Base-by-base conservation (phyloP, 306 rosid species). In the Glycine latifolia region DNA sequence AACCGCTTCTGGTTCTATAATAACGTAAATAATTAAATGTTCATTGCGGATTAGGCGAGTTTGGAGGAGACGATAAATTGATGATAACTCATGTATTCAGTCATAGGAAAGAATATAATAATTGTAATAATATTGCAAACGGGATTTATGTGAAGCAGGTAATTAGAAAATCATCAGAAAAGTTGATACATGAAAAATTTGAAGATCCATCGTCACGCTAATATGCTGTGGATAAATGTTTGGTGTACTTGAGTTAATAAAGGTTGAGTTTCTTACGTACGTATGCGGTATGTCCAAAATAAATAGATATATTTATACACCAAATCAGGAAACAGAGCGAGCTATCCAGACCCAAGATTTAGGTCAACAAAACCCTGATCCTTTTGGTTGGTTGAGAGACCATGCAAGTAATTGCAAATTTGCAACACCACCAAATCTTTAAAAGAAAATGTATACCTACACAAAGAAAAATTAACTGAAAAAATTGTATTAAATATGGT, bases 321-420 rank as follows among this genome's bases (percentile, higher is more conserved):
- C 65, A 75, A 67, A 66, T 35, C 74, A 44, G 13, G 52, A 65
- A 73, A 66, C 15, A 44, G 5, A 14, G 70, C 14, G 13, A 66
- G 16, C 65, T 7, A 26, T 60, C 54, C 46, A 55, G 56, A 41
- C 82, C 33, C 79, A 15, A 63, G 39, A 75, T 79, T 86, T 77
- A 84, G 88, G 80, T 76, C 78, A 86, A 87, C 86, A 77, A 80
- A 54, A 63, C 33, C 17, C 56, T 58, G 78, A 39, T 79, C 66
- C 31, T 39, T 11, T 11, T 16, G 58, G 70, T 26, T 54, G 68
- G 53, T 37, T 67, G 76, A 73, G 62, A 39, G 61, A 67, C 56
- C 15, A 7, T 70, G n/a, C 75, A 78, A 44, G 78, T 66, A 49
- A 54, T 73, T 59, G 63, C 53, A 68, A n/a, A 54, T n/a, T 47